phyloP scores from a whole-genome alignment of 2,329 filamentous ascomycete genomes.

The Gnomoniopsis sp. region DNA sequence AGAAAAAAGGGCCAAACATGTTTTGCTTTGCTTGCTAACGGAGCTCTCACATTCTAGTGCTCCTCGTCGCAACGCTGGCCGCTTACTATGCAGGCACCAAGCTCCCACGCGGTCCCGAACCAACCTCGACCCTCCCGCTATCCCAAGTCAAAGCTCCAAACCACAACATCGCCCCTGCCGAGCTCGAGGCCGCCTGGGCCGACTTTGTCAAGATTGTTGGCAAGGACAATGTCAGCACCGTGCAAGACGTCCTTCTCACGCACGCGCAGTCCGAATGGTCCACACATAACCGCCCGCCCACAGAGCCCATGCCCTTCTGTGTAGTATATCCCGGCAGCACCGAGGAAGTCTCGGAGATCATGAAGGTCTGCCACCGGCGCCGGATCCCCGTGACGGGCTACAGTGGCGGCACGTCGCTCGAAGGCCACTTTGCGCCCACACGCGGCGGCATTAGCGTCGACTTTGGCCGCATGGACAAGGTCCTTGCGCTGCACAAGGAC shows the following conservation, averaged over 20 bases:
- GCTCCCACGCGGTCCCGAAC: conserved; percentile 46
- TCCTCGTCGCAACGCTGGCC: conserved; percentile 47
- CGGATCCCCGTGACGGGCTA: conserved; percentile 83
- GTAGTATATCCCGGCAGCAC: conserved; percentile 49
- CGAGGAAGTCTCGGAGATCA: conserved; percentile 79
- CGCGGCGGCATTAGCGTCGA: conserved; percentile 81
- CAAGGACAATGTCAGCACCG: conserved; percentile 61
- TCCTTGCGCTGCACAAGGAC: conserved; percentile 72
- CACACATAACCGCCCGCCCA: conserved; percentile 28
- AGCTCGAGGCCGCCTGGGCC: conserved; percentile 67
- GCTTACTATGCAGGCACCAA: conserved; percentile 60
- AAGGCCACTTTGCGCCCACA: conserved; percentile 85
- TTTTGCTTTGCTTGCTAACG: not conserved
- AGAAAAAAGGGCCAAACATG: conserved; percentile 2
- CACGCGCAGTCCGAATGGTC: conserved; percentile 64
- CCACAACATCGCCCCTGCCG: conserved; percentile 58
- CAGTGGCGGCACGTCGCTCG: conserved; percentile 83
- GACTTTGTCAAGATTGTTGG: conserved; percentile 64
- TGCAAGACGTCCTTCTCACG: conserved; percentile 48
- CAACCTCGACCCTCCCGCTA: conserved; percentile 59
- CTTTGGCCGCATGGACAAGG: conserved; percentile 80
- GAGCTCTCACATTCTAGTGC: conserved; percentile 36
- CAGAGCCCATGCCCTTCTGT: conserved; percentile 11
- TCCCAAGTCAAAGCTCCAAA: conserved; percentile 44
- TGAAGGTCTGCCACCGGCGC: conserved; percentile 81